Evolutionary conservation across 192 early-diverging fungal species (phyloP), one percentile per base, ranked within the genome.

Genomic region (Kickxella alabastrina): DNA sequence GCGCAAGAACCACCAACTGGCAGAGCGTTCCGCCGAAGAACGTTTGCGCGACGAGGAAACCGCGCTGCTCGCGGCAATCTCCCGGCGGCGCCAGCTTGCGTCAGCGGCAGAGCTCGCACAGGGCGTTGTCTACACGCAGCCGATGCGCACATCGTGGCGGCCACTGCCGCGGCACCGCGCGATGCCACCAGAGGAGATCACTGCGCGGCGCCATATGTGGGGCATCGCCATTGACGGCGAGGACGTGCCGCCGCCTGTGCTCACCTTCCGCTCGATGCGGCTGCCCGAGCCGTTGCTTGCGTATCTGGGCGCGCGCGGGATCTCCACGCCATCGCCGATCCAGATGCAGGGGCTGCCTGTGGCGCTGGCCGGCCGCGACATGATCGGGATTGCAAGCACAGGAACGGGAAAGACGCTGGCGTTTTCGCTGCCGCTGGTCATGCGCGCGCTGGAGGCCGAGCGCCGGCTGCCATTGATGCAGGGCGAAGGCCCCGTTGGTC

Each of bases 301-400:
- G 12, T 90, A 92, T 49, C 77, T 98, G 23, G 79, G 82, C 54
- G 63, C 68, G 6, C 94, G 94, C 55, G 82, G 82, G 5, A 98
- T 98, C 43, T 60, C 79, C n/a, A 75, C 81, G 44, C 95, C 95
- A 8, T 94, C 95, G 21, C 92, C 93, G 10, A 98, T 98, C 80
- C 93, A 98, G 67, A 83, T 96, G 53, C 92, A 97, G 58, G 95
- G 95, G n/a, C 57, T 98, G 31, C 95, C 95, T 1, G 91, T 91
- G 1, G 91, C 85, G 6, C 67, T 98, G 10, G 77, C 83, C 21
- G 95, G 95, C 9, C 67, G 95, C 28, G 95, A 96, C 54, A 98
- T 98, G 95, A 96, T 98, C 63, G 93, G 92, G 10, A 92, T 92
- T 77, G 93, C 95, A 0, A 95, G 96, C 58, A 96, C 95, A n/a